Conservation (phyloP, 148 eudicot genomes). For the Rhododendron henanense region DNA sequence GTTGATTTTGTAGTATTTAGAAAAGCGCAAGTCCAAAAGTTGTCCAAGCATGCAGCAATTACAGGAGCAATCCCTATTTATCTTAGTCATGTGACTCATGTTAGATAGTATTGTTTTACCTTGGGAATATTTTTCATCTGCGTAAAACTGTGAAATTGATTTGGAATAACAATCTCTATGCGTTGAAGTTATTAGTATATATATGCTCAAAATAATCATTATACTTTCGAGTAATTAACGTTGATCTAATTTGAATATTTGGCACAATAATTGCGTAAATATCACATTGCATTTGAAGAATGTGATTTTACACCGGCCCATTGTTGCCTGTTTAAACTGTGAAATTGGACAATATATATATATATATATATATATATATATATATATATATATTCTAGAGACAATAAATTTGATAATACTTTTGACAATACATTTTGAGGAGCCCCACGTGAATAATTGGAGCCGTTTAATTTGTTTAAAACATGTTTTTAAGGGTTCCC, state of each 20-base stretch:
- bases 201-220: neutral
- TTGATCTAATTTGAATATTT: neutral
- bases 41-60: neutral
- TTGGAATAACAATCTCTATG: neutral
- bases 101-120: neutral
- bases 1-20: neutral
- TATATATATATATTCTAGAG: too few species aligned
- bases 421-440: too few species aligned
- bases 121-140: neutral
- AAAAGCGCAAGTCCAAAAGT: neutral
- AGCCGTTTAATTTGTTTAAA: too few species aligned
- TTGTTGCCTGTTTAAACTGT: neutral
- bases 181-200: neutral
- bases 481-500: too few species aligned
- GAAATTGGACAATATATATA: too few species aligned
- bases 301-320: neutral
- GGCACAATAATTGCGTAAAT: neutral
- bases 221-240: neutral
- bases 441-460: too few species aligned
- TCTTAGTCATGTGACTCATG: neutral
- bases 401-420: too few species aligned
- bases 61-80: neutral
- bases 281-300: neutral
- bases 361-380: too few species aligned
- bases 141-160: neutral